phyloP scores from a whole-genome alignment of 1,139 yeast genomes.

The Hyphopichia burtonii region DNA sequence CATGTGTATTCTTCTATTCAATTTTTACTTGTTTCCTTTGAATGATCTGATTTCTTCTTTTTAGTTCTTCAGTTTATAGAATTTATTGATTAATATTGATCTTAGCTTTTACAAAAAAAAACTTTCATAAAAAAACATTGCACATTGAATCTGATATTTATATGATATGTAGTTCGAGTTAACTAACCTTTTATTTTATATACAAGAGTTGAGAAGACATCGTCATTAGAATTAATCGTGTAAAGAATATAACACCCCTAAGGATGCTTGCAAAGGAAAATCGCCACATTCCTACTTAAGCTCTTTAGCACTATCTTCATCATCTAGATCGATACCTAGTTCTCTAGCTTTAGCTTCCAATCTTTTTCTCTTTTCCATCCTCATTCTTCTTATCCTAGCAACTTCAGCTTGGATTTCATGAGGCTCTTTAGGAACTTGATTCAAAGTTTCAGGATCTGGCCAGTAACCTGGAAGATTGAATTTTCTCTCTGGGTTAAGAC shows the following conservation, averaged over 20 bases:
- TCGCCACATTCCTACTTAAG: not conserved
- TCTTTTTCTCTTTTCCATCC: conserved; percentile 68
- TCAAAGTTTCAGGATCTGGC: conserved; percentile 93
- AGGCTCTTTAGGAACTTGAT: conserved; percentile 89
- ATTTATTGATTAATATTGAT: not conserved
- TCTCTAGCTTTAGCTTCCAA: conserved; percentile 71
- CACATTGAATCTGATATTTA: too few relatives aligned
- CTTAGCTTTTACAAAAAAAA: not conserved
- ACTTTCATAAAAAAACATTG: not conserved
- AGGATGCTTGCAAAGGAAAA: too few relatives aligned
- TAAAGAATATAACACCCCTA: too few relatives aligned
- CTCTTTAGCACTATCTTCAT: conserved; percentile 20
- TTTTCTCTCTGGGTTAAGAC: conserved; percentile 83
- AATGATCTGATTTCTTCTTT: not conserved
- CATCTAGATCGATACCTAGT: conserved; percentile 55
- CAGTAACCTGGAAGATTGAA: conserved; percentile 93
- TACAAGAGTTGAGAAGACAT: not conserved
- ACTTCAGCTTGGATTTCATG: conserved; percentile 89
- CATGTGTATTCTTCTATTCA: not conserved
- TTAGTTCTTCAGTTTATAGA: not conserved
- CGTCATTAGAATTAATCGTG: not conserved
- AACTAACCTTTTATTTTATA: not conserved
- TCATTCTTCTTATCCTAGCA: conserved; percentile 77
- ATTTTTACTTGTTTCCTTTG: not conserved
- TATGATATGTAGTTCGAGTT: not conserved